phyloP scores from a whole-genome alignment of 805 yeast genomes.

The Kregervanrija fluxuum region DNA sequence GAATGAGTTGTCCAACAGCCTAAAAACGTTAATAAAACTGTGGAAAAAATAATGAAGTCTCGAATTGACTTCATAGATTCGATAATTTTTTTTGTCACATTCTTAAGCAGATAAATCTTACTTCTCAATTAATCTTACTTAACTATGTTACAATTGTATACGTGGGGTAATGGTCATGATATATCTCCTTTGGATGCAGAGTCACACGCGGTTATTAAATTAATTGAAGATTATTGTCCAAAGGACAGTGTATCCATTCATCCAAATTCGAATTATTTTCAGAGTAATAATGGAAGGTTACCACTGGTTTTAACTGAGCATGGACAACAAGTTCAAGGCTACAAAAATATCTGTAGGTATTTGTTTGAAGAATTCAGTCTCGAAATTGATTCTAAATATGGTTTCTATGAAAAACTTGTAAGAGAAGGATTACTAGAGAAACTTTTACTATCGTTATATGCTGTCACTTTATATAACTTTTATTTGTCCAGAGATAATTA shows the following conservation, averaged over 20 bases:
- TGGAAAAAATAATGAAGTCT: not conserved
- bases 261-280: slow-evolving; percentile 51
- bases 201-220: slow-evolving; percentile 41
- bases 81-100: not conserved
- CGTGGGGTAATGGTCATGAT: slow-evolving; percentile 39
- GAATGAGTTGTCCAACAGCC: no score
- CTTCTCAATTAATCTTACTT: not conserved
- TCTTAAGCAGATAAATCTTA: not conserved
- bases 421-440: slow-evolving; percentile 39
- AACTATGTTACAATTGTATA: slow-evolving; percentile 5
- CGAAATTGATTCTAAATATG: no score
- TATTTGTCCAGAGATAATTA: slow-evolving; percentile 53
- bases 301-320: slow-evolving; percentile 30
- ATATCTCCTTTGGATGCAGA: slow-evolving; percentile 46
- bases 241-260: slow-evolving; percentile 31
- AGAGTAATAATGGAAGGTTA: slow-evolving; percentile 40
- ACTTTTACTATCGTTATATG: slow-evolving; percentile 33
- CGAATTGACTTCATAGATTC: not conserved
- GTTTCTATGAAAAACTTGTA: slow-evolving; percentile 25
- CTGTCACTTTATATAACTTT: slow-evolving; percentile 49
- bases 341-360: slow-evolving; percentile 28
- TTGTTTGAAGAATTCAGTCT: no score
- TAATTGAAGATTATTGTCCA: slow-evolving; percentile 24
- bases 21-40: not conserved
- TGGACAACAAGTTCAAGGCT: slow-evolving; percentile 33